Percentiles rank a stretch among this genome's conserved stretches.
Evolutionary conservation across 495 filamentous ascomycete genomes (phyloP).

Genomic region (Acidomyces sp.): DNA sequence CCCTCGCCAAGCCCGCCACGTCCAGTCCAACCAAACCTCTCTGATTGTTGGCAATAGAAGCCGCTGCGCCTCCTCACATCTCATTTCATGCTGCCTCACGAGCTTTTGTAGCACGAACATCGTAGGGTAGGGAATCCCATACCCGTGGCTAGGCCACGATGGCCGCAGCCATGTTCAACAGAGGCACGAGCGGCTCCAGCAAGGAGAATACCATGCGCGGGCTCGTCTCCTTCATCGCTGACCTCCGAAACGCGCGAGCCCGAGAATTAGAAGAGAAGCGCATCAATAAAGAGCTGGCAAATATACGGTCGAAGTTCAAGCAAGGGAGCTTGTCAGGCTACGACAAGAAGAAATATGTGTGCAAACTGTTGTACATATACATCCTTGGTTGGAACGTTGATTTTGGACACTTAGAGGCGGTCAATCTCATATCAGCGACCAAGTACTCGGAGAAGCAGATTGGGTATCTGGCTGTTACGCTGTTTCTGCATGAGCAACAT

Average conservation of each 20-base stretch:
- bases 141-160: constrained; percentile 28
- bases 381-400: constrained; percentile 99
- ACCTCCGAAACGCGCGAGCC: constrained; percentile 86
- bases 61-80: too few species aligned
- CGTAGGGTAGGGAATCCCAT: too few species aligned
- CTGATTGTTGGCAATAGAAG: too few species aligned
- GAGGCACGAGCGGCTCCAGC: constrained; percentile 14
- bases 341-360: constrained; percentile 99
- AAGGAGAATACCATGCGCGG: constrained; percentile 35
- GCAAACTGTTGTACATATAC: constrained; percentile 99
- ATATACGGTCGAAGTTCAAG: constrained; percentile 85
- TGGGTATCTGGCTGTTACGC: constrained; percentile 90
- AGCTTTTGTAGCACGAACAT: too few species aligned
- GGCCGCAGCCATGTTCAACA: constrained; percentile 28
- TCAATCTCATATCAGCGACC: constrained; percentile 88
- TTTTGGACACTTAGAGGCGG: constrained; percentile 95
- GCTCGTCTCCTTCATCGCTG: constrained; percentile 95
- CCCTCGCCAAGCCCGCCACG: too few species aligned
- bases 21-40: too few species aligned
- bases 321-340: constrained; percentile 53
- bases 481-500: constrained; percentile 95
- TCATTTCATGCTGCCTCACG: too few species aligned
- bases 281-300: constrained; percentile 98
- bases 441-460: constrained; percentile 99
- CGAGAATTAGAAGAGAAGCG: constrained; percentile 96